Conservation (phyloP, 2,329 filamentous ascomycete species). For the Monilinia aucupariae region DNA sequence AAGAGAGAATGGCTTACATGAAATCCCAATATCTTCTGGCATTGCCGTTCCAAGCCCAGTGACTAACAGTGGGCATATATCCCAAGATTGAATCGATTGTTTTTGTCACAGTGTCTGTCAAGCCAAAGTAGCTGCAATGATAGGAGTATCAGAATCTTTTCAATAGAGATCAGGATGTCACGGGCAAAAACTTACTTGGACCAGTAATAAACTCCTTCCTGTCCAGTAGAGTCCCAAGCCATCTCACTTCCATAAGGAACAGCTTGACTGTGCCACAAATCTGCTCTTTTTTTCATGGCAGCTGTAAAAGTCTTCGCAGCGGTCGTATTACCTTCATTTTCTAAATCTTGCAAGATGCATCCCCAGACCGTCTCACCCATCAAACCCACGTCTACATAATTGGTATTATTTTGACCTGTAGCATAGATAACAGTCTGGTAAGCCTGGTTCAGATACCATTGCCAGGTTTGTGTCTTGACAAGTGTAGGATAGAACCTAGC, state of each 20-base stretch:
- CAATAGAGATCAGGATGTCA: too few species aligned
- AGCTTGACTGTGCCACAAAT: slow-evolving; percentile 45
- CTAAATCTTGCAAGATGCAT: slow-evolving; percentile 47
- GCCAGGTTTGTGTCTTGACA: slow-evolving; percentile 41
- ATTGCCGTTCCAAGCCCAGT: slow-evolving; percentile 60
- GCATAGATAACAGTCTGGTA: slow-evolving; percentile 45
- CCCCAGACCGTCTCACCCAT: slow-evolving; percentile 58
- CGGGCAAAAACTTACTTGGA: slow-evolving; percentile 30
- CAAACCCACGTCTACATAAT: slow-evolving; percentile 45
- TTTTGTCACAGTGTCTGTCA: slow-evolving; percentile 43
- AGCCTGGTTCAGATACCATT: slow-evolving; percentile 52
- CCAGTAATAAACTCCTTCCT: slow-evolving; percentile 59
- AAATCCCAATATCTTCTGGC: slow-evolving; percentile 44
- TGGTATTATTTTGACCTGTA: slow-evolving; percentile 39
- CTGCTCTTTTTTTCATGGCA: slow-evolving; percentile 46
- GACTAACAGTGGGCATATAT: slow-evolving; percentile 52
- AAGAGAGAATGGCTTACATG: slow-evolving; percentile 33
- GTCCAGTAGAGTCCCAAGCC: slow-evolving; percentile 58
- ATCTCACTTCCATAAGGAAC: slow-evolving; percentile 56
- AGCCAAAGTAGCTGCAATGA: slow-evolving; percentile 42
- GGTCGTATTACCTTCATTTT: slow-evolving; percentile 41
- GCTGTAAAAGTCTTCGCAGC: slow-evolving; percentile 40
- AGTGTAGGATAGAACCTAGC: slow-evolving; percentile 45
- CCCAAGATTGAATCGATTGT: slow-evolving; percentile 51
- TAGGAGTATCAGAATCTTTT: neutral